A percentile compares a stretch with the other conserved stretches of the same genome.
phyloP scores from a whole-genome alignment of 306 rosid genomes.

The Fagus crenata region DNA sequence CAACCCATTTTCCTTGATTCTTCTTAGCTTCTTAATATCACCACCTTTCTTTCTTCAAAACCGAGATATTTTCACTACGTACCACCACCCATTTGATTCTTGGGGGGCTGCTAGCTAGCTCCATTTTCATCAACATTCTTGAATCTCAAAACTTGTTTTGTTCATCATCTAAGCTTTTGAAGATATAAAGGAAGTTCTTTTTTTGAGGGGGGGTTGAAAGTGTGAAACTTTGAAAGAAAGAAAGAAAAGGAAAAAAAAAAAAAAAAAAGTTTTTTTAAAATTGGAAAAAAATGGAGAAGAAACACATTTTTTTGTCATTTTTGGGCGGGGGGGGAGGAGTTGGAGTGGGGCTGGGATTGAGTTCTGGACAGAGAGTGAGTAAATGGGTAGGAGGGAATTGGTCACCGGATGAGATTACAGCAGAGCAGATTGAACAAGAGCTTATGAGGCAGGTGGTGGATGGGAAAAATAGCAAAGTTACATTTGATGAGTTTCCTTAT shows the following conservation, averaged over 20 bases:
- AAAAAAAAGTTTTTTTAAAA: not conserved
- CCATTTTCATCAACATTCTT: conserved; percentile 1
- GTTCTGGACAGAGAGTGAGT: conserved; percentile 70
- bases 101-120: too few relatives aligned
- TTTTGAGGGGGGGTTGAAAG: too few relatives aligned
- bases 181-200: not conserved
- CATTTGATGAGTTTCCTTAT: conserved; percentile 81
- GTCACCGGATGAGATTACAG: conserved; percentile 58
- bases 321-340: conserved; percentile 95
- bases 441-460: conserved; percentile 58
- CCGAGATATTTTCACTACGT: too few relatives aligned
- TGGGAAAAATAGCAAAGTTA: conserved; percentile 55
- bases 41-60: too few relatives aligned
- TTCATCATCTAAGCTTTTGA: not conserved
- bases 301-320: conserved; percentile 85
- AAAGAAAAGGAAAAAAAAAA: not conserved
- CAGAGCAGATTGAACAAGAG: conserved; percentile 70
- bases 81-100: not conserved
- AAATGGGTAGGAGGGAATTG: conserved; percentile 77
- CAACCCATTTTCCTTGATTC: conserved; percentile 33
- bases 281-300: conserved; percentile 71
- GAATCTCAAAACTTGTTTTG: not conserved
- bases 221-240: too few relatives aligned
- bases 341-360: conserved; percentile 86
- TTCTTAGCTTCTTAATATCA: too few relatives aligned